Evolutionary conservation across 495 filamentous ascomycete genomes (phyloP).

Genomic region (Achaetomiella virescens): DNA sequence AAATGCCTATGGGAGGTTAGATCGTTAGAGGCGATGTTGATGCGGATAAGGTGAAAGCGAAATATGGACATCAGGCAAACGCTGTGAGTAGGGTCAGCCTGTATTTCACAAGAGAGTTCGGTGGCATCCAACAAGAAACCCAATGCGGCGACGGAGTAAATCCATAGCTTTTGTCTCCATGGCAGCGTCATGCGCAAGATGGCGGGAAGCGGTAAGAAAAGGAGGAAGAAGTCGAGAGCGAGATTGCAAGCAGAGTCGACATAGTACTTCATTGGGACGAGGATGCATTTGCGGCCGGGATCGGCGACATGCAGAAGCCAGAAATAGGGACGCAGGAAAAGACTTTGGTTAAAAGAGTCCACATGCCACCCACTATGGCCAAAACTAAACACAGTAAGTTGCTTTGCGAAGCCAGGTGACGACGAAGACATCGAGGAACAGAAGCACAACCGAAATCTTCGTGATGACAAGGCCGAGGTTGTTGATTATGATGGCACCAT

Average conservation of each 20-base stretch:
- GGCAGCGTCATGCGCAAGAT: constrained; percentile 19
- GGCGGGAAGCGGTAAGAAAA: constrained; percentile 27
- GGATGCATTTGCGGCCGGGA: constrained; percentile 4
- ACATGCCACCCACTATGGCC: too few relatives aligned
- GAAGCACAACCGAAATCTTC: too few relatives aligned
- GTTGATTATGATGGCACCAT: too few relatives aligned
- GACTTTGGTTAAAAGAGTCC: too few relatives aligned
- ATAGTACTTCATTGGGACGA: not conserved
- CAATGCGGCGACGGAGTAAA: constrained; percentile 13
- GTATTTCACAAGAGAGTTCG: not conserved
- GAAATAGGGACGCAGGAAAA: too few relatives aligned
- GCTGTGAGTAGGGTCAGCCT: not conserved
- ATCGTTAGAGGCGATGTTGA: constrained; percentile 1
- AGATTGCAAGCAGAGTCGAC: constrained; percentile 17
- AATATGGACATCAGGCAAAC: constrained; percentile 29
- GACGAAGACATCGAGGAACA: too few relatives aligned
- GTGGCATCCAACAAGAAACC: constrained; percentile 21
- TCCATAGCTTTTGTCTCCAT: constrained; percentile 15
- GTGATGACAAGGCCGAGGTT: too few relatives aligned
- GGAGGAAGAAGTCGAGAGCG: constrained; percentile 25
- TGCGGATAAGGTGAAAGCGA: constrained; percentile 25
- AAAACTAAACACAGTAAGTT: too few relatives aligned
- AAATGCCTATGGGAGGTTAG: not conserved
- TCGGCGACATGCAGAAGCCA: not conserved
- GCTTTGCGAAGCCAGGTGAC: too few relatives aligned